Evolutionary conservation across 345 rosid species (phyloP).

Genomic region (Hypericum androsaemum): DNA sequence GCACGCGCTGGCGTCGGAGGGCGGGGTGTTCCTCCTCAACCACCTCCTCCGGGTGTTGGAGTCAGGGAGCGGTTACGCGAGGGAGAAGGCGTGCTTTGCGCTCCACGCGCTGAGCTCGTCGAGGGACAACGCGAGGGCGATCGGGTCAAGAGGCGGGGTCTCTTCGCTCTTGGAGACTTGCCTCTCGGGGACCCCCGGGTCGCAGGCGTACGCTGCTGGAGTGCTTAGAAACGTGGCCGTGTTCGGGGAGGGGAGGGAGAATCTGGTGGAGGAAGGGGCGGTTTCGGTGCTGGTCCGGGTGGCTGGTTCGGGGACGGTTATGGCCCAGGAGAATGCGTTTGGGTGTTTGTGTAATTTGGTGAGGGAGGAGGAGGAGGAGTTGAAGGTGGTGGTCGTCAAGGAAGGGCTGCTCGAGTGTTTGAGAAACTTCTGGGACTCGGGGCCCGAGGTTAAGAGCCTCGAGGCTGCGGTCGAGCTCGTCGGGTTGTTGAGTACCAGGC

Average conservation of each 20-base stretch:
- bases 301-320: constrained; percentile 56
- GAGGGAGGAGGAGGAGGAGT: constrained; percentile 40
- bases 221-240: constrained; percentile 66
- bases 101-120: constrained; percentile 59
- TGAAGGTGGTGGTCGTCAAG: constrained; percentile 49
- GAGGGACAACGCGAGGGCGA: constrained; percentile 71
- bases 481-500: constrained; percentile 41
- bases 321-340: constrained; percentile 70
- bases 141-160: constrained; percentile 83
- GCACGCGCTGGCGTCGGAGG: constrained; percentile 67
- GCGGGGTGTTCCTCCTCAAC: constrained; percentile 47
- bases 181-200: constrained; percentile 66
- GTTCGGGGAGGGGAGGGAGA: constrained; percentile 50
- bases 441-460: constrained; percentile 35
- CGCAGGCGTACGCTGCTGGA: constrained; percentile 78
- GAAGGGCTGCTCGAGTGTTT: constrained; percentile 66
- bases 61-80: constrained; percentile 78
- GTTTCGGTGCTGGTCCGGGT: constrained; percentile 46
- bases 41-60: constrained; percentile 71
- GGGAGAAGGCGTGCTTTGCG: constrained; percentile 78
- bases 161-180: constrained; percentile 75
- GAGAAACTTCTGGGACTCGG: constrained; percentile 73
- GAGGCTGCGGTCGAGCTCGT: constrained; percentile 56
- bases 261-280: constrained; percentile 65
- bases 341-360: constrained; percentile 70